A percentile compares a stretch with the other conserved stretches of the same genome.
These are phyloP conservation scores for Asterionellopsis glacialis DNA, from an alignment of 108 stramenopile species.

Conservation along the genomic window DNA sequence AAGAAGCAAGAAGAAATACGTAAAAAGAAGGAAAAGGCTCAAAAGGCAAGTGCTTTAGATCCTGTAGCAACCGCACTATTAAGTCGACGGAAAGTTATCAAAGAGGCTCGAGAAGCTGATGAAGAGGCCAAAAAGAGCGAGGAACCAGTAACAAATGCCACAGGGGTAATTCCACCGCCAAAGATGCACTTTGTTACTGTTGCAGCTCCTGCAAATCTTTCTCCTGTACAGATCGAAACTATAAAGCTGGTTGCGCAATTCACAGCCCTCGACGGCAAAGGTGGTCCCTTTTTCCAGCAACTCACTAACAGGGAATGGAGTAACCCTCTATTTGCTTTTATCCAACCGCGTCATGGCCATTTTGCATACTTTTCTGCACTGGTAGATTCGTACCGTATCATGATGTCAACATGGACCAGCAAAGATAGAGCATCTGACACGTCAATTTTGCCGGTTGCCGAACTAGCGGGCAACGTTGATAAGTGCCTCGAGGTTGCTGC, in stretches of 20 bases:
- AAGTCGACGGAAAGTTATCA: conserved; percentile 41
- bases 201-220: conserved; percentile 72
- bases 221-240: conserved; percentile 77
- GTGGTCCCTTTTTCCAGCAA: conserved; percentile 76
- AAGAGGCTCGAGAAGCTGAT: conserved; percentile 22
- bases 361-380: conserved; percentile 95
- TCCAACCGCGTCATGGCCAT: conserved; percentile 89
- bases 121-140: conserved; percentile 10
- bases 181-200: conserved; percentile 68
- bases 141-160: neutral
- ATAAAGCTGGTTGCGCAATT: conserved; percentile 97
- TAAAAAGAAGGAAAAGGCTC: conserved; percentile 9
- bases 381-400: conserved; percentile 89
- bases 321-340: conserved; percentile 89
- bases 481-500: conserved; percentile 57
- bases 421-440: neutral
- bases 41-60: conserved; percentile 63
- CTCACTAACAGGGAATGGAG: conserved; percentile 79
- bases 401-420: conserved; percentile 33
- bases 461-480: neutral
- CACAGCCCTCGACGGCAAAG: conserved; percentile 72
- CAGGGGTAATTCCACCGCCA: conserved; percentile 43
- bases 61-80: conserved; percentile 72
- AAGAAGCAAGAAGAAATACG: conserved; percentile 18
- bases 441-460: neutral